Evolutionary conservation across 352 stramenopile species (phyloP).

Genomic region (Globisporangium yorkense): DNA sequence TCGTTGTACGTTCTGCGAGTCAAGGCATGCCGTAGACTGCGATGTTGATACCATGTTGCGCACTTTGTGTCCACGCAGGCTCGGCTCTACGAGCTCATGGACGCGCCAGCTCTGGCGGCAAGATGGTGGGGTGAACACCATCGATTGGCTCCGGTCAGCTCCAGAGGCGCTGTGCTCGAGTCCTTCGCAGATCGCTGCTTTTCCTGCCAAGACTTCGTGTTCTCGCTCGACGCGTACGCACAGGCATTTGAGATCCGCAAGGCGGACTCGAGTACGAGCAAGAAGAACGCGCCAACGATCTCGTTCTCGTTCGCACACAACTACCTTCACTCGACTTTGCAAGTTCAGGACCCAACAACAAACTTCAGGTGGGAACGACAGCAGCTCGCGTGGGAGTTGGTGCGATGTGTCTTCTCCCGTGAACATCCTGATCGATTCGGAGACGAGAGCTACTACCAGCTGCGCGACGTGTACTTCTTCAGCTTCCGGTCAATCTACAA

Average conservation of each 20-base stretch:
- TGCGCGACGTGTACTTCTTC: slow-evolving; percentile 23
- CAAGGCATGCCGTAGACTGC: not conserved
- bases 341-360: slow-evolving; percentile 17
- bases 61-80: slow-evolving; percentile 10
- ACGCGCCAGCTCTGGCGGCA: slow-evolving; percentile 6
- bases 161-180: slow-evolving; percentile 6
- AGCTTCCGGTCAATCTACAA: slow-evolving; percentile 30
- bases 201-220: slow-evolving; percentile 23
- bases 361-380: slow-evolving; percentile 15
- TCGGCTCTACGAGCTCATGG: slow-evolving; percentile 28
- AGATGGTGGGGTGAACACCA: slow-evolving; percentile 40
- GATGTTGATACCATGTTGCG: not conserved
- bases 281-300: not conserved
- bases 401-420: slow-evolving; percentile 3
- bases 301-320: slow-evolving; percentile 18
- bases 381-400: slow-evolving; percentile 25
- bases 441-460: slow-evolving; percentile 25
- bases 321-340: slow-evolving; percentile 20
- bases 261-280: not conserved
- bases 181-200: slow-evolving; percentile 23
- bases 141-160: not conserved
- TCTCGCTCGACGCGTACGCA: slow-evolving; percentile 29
- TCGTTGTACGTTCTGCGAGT: slow-evolving; percentile 29
- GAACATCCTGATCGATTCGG: slow-evolving; percentile 9
- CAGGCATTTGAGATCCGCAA: slow-evolving; percentile 1